Evolutionary conservation across 306 rosid species (phyloP).

Genomic region (cucumber (Cucumis sativus)): DNA sequence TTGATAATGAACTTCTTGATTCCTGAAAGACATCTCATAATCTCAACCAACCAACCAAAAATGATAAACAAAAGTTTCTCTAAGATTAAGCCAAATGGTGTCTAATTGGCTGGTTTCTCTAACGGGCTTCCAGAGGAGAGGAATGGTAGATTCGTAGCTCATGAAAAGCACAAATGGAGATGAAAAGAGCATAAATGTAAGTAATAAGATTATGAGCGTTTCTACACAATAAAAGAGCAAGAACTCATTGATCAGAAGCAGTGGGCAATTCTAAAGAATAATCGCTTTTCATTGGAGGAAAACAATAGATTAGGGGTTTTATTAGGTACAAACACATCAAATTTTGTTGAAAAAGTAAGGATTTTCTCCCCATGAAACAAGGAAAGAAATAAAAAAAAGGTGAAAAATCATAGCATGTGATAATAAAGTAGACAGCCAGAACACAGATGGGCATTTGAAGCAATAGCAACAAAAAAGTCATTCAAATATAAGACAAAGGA

Average conservation of each 20-base stretch:
- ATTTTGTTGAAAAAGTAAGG: background rate
- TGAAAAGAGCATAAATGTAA: background rate
- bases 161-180: background rate
- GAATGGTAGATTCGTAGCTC: too few species aligned
- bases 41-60: background rate
- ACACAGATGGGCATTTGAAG: background rate
- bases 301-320: background rate
- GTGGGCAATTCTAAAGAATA: background rate
- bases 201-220: background rate
- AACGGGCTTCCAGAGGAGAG: too few species aligned
- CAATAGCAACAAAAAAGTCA: background rate
- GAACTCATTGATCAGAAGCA: background rate
- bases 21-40: background rate
- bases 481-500: background rate
- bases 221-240: background rate
- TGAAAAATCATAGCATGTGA: background rate
- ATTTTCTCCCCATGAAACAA: background rate
- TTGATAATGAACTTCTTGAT: background rate
- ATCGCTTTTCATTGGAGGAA: background rate
- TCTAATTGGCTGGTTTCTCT: too few species aligned
- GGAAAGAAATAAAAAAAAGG: background rate
- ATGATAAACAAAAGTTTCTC: background rate
- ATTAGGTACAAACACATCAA: background rate
- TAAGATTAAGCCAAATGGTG: background rate
- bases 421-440: background rate